Conservation (phyloP, 108 stramenopile genomes). For the Conticribra weissflogii region DNA sequence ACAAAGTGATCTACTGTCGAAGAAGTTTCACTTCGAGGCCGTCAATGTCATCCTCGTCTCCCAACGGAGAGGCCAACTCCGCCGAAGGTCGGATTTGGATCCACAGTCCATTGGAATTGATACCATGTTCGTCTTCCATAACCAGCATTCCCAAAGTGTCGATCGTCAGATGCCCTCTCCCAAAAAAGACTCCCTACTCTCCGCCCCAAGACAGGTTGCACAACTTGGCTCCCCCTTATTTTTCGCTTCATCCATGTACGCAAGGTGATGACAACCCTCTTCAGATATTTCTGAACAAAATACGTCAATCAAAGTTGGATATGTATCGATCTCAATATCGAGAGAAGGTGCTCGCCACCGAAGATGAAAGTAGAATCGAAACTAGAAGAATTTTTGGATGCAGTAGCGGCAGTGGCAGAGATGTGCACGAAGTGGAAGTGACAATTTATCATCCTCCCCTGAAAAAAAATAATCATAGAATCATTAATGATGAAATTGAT, state of each 20-base stretch:
- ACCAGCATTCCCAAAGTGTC: constrained; percentile 9
- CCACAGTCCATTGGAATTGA: constrained; percentile 25
- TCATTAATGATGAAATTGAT: not conserved
- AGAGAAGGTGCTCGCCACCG: constrained; percentile 12
- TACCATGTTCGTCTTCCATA: constrained; percentile 14
- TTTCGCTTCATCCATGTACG: constrained; percentile 11
- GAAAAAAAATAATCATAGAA: not conserved
- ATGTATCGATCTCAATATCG: constrained; percentile 45
- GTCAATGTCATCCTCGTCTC: not conserved
- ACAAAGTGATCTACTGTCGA: too few species aligned
- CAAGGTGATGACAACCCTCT: not conserved
- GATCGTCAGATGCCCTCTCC: constrained; percentile 26
- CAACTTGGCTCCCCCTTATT: not conserved
- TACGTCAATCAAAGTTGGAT: constrained; percentile 20
- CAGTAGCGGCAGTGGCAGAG: not conserved
- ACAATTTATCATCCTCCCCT: constrained; percentile 37
- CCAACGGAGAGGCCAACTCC: not conserved
- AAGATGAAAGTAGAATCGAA: not conserved
- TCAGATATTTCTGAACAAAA: constrained; percentile 9
- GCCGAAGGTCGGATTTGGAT: constrained; percentile 39
- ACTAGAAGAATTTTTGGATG: constrained; percentile 16
- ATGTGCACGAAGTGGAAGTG: constrained; percentile 24
- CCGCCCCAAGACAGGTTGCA: constrained; percentile 20
- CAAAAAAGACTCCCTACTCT: constrained; percentile 21
- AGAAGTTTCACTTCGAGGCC: too few species aligned